A percentile compares a stretch with the other conserved stretches of the same genome.
Evolutionary conservation across 495 filamentous ascomycete genomes (phyloP).

Genomic region (Staphylotrichum longicolle): DNA sequence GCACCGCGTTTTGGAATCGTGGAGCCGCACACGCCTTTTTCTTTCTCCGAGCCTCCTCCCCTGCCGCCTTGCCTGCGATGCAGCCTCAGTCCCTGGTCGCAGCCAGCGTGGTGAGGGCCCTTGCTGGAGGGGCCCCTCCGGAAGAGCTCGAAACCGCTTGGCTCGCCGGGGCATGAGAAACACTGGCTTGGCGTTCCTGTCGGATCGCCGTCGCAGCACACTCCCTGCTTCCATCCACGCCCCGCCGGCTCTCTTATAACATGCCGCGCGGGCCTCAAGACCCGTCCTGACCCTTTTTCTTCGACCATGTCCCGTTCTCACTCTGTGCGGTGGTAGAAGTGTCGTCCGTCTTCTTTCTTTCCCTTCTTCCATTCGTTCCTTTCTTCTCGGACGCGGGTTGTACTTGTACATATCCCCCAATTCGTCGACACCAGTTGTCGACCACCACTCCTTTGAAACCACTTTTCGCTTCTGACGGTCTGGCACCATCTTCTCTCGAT

Average conservation of each 20-base stretch:
- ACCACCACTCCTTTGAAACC: slow-evolving; percentile 42
- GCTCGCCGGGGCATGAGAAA: slow-evolving; percentile 41
- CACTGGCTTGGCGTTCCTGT: slow-evolving; percentile 39
- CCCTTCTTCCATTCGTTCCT: slow-evolving; percentile 47
- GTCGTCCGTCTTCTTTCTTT: slow-evolving; percentile 32
- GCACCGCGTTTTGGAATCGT: slow-evolving; percentile 48
- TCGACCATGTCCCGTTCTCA: slow-evolving; percentile 35
- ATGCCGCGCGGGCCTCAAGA: slow-evolving; percentile 23
- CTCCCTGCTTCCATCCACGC: slow-evolving; percentile 25
- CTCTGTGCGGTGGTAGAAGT: slow-evolving; percentile 46
- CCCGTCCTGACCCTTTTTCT: slow-evolving; percentile 25
- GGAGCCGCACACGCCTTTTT: slow-evolving; percentile 40
- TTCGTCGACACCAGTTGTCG: slow-evolving; percentile 42
- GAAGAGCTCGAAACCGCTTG: slow-evolving; percentile 36
- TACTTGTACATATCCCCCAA: slow-evolving; percentile 30
- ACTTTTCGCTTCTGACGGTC: slow-evolving; percentile 37
- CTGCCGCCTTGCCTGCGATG: slow-evolving; percentile 25
- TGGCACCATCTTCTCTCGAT: slow-evolving; percentile 45
- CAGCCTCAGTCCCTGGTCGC: slow-evolving; percentile 36
- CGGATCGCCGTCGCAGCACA: slow-evolving; percentile 29
- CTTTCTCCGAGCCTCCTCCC: slow-evolving; percentile 17
- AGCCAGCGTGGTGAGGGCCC: slow-evolving; percentile 27
- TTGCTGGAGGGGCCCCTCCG: slow-evolving; percentile 7
- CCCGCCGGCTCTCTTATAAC: slow-evolving; percentile 27
- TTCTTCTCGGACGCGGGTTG: slow-evolving; percentile 41